Base-by-base conservation (phyloP, 371 early-diverging fungal species). In the Lichtheimia ornata region DNA sequence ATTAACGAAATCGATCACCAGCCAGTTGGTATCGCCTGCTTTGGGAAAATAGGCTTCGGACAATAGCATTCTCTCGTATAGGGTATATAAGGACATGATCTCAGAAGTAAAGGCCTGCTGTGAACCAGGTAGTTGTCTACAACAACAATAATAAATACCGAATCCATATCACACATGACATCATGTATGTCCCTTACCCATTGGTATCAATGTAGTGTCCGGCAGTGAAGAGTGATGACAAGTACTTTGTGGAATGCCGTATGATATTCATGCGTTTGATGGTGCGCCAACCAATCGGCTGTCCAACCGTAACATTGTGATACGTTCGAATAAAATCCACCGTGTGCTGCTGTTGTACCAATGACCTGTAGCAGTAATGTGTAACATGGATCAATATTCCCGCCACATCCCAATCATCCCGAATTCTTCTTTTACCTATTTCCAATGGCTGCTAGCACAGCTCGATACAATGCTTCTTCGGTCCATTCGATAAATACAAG, bases 401-500 rank as follows among this genome's bases (percentile, higher is more conserved):
- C 35, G 35, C 35, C 35, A 35, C 11, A 35, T 35, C 35, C 35
- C 7, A 4, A 28, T 28, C 35, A 0, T 35, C 9, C 35, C 11
- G 2, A 9, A 35, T 1, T 30, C 30, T 6, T 1, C n/a, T n/a
- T 35, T 11, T 35, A 35, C 35, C 35, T 35, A 11, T 35, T 35
- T 35, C 35, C 35, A 35, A 35, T 5, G 5, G 35, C 35, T 35
- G 11, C 35, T 57, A 88, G 61, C 2, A 85, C 71, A 6, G 81
- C 77, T 22, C 88, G 79, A 64, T 88, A 90, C 58, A 90, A 72
- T 25, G 87, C 87, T 50, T 86, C 87, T 53, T 91, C 89, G 5
- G 84, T 59, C 90, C 91, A 91, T 53, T 52, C 53, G 54, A 74
- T 73, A 15, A 71, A 69, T 56, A 86, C 70, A 55, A 84, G 82